phyloP scores from a whole-genome alignment of 1,139 yeast genomes.

The Zhuliangozyma parablackwelliae region DNA sequence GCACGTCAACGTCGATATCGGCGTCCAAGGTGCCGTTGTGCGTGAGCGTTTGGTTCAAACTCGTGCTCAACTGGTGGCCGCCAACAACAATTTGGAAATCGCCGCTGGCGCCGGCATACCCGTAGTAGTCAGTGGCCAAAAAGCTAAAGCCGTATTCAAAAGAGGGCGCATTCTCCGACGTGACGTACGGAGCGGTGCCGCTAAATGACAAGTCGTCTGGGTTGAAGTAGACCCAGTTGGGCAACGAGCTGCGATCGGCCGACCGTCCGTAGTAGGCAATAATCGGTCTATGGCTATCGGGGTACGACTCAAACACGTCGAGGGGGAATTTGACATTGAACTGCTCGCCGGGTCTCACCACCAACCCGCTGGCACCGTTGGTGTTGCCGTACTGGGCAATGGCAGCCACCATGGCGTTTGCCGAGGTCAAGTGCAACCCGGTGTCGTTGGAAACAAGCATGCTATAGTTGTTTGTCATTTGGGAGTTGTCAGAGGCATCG shows the following conservation, averaged over 20 bases:
- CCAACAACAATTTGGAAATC: slow-evolving; percentile 76
- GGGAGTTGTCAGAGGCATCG: slow-evolving; percentile 50
- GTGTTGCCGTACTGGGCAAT: slow-evolving; percentile 59
- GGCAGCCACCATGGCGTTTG: slow-evolving; percentile 42
- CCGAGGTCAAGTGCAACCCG: slow-evolving; percentile 43
- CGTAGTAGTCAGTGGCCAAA: slow-evolving; percentile 74
- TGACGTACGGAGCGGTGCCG: slow-evolving; percentile 86
- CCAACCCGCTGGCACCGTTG: slow-evolving; percentile 71
- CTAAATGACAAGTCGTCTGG: slow-evolving; percentile 59
- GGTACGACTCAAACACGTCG: slow-evolving; percentile 47
- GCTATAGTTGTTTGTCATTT: slow-evolving; percentile 44
- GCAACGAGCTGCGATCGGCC: slow-evolving; percentile 77
- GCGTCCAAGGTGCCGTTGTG: slow-evolving; percentile 67
- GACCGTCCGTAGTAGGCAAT: slow-evolving; percentile 82
- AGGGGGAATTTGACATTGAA: slow-evolving; percentile 62
- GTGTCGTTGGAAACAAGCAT: slow-evolving; percentile 56
- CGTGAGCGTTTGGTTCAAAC: slow-evolving; percentile 45
- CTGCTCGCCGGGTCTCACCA: slow-evolving; percentile 62
- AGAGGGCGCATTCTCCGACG: slow-evolving; percentile 86
- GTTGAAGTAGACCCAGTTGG: slow-evolving; percentile 81
- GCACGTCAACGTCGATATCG: slow-evolving; percentile 53
- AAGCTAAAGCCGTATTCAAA: slow-evolving; percentile 65
- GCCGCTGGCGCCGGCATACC: slow-evolving; percentile 70
- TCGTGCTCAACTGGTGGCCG: slow-evolving; percentile 77
- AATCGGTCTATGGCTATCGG: slow-evolving; percentile 43